Evolutionary conservation across 2,329 filamentous ascomycete species (phyloP).

Genomic region (Teratosphaeria nubilosa): DNA sequence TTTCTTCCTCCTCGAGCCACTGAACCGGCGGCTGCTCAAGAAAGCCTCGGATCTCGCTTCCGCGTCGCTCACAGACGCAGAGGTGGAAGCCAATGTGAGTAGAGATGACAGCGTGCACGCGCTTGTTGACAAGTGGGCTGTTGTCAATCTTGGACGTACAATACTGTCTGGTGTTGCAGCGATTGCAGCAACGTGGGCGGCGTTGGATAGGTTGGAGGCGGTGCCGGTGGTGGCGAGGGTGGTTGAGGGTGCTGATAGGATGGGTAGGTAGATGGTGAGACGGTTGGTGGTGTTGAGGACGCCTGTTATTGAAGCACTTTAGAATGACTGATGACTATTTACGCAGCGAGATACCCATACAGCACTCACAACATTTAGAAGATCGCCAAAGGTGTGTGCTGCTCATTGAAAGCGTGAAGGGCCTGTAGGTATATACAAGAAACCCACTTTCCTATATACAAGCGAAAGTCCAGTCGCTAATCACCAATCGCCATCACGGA

Average conservation of each 20-base stretch:
- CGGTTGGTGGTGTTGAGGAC: no score
- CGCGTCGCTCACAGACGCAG: conserved; percentile 28
- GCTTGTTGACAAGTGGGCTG: conserved; percentile 47
- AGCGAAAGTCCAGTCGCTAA: background rate
- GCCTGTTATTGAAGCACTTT: no score
- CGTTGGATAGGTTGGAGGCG: conserved; percentile 18
- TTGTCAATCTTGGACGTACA: conserved; percentile 40
- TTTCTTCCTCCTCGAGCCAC: conserved; percentile 33
- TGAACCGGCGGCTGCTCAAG: conserved; percentile 40
- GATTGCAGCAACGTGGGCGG: conserved; percentile 20
- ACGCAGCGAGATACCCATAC: no score
- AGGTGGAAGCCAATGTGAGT: conserved; percentile 27
- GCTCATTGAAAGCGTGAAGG: background rate
- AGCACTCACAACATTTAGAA: no score
- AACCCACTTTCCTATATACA: background rate
- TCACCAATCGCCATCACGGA: background rate
- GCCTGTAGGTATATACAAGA: background rate
- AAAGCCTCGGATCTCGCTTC: conserved; percentile 33
- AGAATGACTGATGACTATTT: no score
- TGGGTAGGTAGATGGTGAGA: background rate
- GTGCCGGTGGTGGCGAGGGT: conserved; percentile 10
- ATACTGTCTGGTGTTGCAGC: conserved; percentile 16
- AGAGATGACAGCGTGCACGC: conserved; percentile 40
- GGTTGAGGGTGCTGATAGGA: background rate
- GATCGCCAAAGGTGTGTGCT: background rate